These are phyloP conservation scores for Vicia faba DNA, from an alignment of 306 rosid species.

Conservation along the genomic window DNA sequence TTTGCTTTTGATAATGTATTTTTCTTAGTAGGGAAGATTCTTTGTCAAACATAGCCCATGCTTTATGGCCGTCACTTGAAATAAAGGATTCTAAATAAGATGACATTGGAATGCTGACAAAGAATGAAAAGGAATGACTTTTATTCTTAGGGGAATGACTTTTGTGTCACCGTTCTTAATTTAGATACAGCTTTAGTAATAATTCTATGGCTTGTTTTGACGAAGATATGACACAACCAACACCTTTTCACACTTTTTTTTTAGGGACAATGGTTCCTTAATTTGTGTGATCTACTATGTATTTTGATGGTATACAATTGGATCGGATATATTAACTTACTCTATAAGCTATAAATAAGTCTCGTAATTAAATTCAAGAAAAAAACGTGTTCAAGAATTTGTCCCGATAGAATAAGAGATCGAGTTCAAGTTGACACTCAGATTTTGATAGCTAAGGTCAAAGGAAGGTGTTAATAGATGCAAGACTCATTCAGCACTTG, in stretches of 20 bases:
- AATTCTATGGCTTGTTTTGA: constrained; percentile 44
- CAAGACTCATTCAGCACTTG: no score
- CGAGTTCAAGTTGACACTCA: no score
- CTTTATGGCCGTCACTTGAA: constrained; percentile 47
- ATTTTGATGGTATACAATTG: no score
- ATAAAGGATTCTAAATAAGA: constrained; percentile 5
- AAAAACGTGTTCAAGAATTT: no score
- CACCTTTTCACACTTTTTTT: constrained; percentile 46
- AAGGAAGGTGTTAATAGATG: no score
- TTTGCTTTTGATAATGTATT: constrained; percentile 13
- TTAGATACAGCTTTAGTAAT: constrained; percentile 34
- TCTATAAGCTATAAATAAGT: no score
- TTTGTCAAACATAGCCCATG: constrained; percentile 40
- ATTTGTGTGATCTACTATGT: not conserved
- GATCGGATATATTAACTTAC: no score
- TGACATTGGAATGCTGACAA: constrained; percentile 11
- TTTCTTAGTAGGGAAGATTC: constrained; percentile 51
- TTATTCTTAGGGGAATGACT: constrained; percentile 41
- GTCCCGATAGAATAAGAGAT: no score
- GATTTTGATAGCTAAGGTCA: no score
- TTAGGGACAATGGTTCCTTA: constrained; percentile 33
- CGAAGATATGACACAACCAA: constrained; percentile 45
- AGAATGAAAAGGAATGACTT: constrained; percentile 26
- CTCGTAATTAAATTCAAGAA: no score
- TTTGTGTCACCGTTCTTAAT: constrained; percentile 58